These are phyloP conservation scores for Sparassis latifolia DNA, from an alignment of 1,284 basidiomycete species.

Conservation along the genomic window DNA sequence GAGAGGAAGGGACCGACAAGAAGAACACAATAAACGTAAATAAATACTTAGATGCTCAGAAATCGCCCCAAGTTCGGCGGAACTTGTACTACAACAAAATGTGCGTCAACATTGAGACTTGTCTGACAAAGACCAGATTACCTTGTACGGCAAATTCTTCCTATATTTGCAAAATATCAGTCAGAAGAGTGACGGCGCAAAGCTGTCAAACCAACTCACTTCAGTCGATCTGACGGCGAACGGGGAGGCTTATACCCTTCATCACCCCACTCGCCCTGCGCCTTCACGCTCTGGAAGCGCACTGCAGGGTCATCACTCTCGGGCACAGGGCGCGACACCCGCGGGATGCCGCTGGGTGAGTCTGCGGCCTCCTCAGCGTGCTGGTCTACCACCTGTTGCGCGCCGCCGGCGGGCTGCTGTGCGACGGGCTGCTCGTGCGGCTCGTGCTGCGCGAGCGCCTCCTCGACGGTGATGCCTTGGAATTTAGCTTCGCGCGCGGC, in stretches of 20 bases:
- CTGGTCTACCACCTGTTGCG: constrained; percentile 6
- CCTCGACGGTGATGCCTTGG: constrained; percentile 74
- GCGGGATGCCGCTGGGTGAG: constrained; percentile 32
- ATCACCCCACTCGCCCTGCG: constrained; percentile 65
- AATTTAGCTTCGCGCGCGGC: constrained; percentile 76
- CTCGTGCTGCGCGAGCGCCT: constrained; percentile 50
- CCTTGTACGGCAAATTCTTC: constrained; percentile 83
- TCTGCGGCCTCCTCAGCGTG: constrained; percentile 11
- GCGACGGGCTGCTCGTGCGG: constrained; percentile 20
- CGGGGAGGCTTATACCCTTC: constrained; percentile 72
- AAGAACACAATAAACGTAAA: background rate
- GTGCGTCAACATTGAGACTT: constrained; percentile 38
- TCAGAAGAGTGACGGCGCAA: background rate
- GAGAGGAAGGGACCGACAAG: background rate
- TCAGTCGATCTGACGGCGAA: constrained; percentile 61
- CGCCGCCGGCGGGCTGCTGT: constrained; percentile 10
- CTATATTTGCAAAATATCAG: constrained; percentile 25
- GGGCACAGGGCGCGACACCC: constrained; percentile 48
- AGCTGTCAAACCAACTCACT: constrained; percentile 32
- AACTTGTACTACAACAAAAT: constrained; percentile 79
- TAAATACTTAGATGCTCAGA: constrained; percentile 33
- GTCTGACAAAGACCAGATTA: constrained; percentile 22
- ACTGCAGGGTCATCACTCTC: constrained; percentile 61
- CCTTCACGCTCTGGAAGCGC: constrained; percentile 49
- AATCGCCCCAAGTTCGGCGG: constrained; percentile 79